These are phyloP conservation scores for apple (Malus domestica) DNA, from an alignment of 306 rosid genomes.

Conservation along the genomic window ASM211411v1 NC_041804.1:19885501-19886000, in stretches of 20 bases:
- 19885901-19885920: neutral
- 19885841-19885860: neutral
- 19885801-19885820: neutral
- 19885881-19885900: neutral
- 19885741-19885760: neutral
- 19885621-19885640: constrained; percentile 22
- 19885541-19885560: constrained; percentile 36
- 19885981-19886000: no score
- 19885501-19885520: constrained; percentile 33
- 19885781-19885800: neutral
- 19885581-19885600: constrained; percentile 28
- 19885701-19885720: neutral
- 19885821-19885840: neutral
- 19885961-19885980: no score
- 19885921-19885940: neutral
- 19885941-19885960: no score
- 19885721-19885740: neutral
- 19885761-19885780: neutral
- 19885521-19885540: constrained; percentile 19
- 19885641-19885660: constrained; percentile 31
- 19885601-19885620: constrained; percentile 49
- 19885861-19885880: neutral
- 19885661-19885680: constrained; percentile 22
- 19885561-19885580: constrained; percentile 26
- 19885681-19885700: neutral